Evolutionary conservation across 1,284 basidiomycete genomes (phyloP), one percentile per base, ranked within the genome.

Genomic region (Rhizopogon parksii): DNA sequence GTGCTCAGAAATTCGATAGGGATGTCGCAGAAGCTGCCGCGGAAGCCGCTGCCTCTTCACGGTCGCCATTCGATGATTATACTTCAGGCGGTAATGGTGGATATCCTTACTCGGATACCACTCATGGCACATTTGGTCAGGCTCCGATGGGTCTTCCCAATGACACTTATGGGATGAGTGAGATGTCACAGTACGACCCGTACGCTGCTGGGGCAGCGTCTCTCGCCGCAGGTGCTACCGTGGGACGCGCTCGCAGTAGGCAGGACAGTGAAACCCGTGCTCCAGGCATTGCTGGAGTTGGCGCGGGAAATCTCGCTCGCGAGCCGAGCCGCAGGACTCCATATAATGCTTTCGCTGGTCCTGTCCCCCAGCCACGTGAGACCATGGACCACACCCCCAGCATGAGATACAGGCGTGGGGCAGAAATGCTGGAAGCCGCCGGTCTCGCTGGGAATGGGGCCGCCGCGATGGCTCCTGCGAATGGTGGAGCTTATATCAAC

Each of bases 11-110:
- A 48, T 84, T 85, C 61, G 86, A 88, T 63, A 72, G 73, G 27
- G 86, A 88, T 52, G 79, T 85, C 38, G 82, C 78, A 12, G 81
- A 80, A 50, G 84, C 83, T 0, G 84, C 79, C 0, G 71, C 71
- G 9, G 76, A 77, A 52, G 80, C 79, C 1, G 78, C 75, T 1
- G 65, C 70, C 1, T 70, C 74, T 0, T 70, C 76, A 5, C 71
- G 74, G 2, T 77, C 79, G 0, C 72, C 76, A 49, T 82, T 82
- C 55, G 55, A 69, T 49, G 57, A 58, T 15, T 65, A 66, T 40
- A 60, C 67, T 30, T 62, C 60, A 8, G 58, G 56, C 36, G 59
- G 58, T 37, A 60, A 58, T 17, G 55, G 58, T 14, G 56, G 54
- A 2, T 66, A 65, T 43, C 73, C 71, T 9, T 82, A 78, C 60